A percentile compares a stretch with the other conserved stretches of the same genome.
These are phyloP conservation scores for Wallacemonas sp. DNA, from an alignment of 208 protist genomes.

Conservation along the genomic window DNA sequence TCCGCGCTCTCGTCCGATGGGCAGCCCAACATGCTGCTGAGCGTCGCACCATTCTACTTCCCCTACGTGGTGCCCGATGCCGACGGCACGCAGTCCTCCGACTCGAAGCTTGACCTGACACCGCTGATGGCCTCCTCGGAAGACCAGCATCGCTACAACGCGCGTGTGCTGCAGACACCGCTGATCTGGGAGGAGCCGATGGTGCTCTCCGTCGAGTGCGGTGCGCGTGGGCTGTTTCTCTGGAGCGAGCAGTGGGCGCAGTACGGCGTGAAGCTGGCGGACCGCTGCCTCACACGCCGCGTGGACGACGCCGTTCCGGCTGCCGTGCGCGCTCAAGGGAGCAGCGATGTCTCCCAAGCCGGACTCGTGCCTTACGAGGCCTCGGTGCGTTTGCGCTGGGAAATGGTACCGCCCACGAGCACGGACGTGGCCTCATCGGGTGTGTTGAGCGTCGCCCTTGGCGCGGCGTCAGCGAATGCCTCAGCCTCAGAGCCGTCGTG, in stretches of 20 bases:
- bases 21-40: conserved; percentile 66
- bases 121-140: conserved; percentile 26
- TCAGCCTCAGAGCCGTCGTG: not conserved
- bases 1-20: conserved; percentile 25
- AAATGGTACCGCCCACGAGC: not conserved
- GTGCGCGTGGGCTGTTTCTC: conserved; percentile 42
- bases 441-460: conserved; percentile 7
- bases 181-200: conserved; percentile 83
- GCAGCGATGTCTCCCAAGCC: no score
- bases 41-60: conserved; percentile 66
- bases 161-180: conserved; percentile 69
- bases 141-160: conserved; percentile 54
- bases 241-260: conserved; percentile 78
- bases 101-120: no score
- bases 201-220: conserved; percentile 68
- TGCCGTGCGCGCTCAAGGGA: no score
- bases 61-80: conserved; percentile 26
- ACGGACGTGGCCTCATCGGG: not conserved
- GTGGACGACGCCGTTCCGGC: not conserved
- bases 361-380: conserved; percentile 21
- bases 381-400: conserved; percentile 26
- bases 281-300: conserved; percentile 24
- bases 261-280: conserved; percentile 41
- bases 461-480: not conserved
- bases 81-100: no score